phyloP scores from a whole-genome alignment of 2,329 filamentous ascomycete genomes.

The Botrytis galanthina region DNA sequence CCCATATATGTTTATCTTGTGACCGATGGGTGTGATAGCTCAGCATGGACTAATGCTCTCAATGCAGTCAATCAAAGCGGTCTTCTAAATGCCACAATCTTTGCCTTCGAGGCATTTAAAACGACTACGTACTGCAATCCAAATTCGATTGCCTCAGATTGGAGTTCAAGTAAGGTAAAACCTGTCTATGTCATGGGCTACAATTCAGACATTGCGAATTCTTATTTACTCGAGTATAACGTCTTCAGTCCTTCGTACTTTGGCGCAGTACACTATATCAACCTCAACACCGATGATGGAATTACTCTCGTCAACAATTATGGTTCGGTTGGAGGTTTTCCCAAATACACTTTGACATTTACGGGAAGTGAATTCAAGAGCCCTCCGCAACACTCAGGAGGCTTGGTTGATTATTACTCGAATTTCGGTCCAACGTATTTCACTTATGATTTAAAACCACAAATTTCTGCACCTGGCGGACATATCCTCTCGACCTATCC shows the following conservation, averaged over 20 bases:
- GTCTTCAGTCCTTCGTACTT: conserved; percentile 24
- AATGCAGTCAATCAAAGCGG: conserved; percentile 18
- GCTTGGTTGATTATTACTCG: conserved; percentile 28
- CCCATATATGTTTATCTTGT: conserved; percentile 22
- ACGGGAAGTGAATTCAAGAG: conserved; percentile 12
- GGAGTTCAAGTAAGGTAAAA: not conserved
- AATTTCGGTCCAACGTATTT: conserved; percentile 25
- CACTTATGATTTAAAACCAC: conserved; percentile 26
- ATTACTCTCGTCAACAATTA: conserved; percentile 23
- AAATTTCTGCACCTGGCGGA: conserved; percentile 39
- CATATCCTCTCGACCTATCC: conserved; percentile 41
- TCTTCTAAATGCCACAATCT: conserved; percentile 23
- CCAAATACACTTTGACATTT: conserved; percentile 24
- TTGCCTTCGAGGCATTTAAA: conserved; percentile 23
- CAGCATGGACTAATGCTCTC: conserved; percentile 23
- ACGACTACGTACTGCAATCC: conserved; percentile 15
- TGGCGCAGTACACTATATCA: conserved; percentile 22
- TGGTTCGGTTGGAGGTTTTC: conserved; percentile 23
- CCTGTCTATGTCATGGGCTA: conserved; percentile 25
- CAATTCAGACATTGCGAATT: conserved; percentile 22
- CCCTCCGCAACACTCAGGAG: conserved; percentile 21
- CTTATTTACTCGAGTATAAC: conserved; percentile 26
- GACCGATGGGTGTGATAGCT: conserved; percentile 21
- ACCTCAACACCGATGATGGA: conserved; percentile 22
- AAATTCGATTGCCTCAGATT: conserved; percentile 16